These are phyloP conservation scores for Lagenidium sp. DNA, from an alignment of 352 stramenopile species.

Conservation along the genomic window DNA sequence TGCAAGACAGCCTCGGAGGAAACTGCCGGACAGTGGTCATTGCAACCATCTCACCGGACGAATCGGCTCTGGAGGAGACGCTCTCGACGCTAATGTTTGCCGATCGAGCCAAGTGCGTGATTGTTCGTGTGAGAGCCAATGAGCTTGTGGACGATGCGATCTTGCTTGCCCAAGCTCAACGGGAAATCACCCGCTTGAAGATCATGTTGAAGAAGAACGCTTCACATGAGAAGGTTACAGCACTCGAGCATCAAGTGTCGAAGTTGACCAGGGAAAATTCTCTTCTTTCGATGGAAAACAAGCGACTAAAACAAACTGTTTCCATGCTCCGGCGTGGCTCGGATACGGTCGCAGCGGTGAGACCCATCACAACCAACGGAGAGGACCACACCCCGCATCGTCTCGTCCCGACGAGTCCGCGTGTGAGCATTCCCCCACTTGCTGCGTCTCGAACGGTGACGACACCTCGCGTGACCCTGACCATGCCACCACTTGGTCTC, in stretches of 20 bases:
- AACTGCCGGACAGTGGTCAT: constrained; percentile 89
- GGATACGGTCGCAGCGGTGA: constrained; percentile 2
- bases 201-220: constrained; percentile 42
- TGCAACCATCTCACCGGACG: constrained; percentile 80
- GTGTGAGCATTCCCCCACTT: not conserved
- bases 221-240: constrained; percentile 19
- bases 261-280: constrained; percentile 21
- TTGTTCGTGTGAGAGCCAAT: constrained; percentile 67
- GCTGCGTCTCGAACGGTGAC: no score
- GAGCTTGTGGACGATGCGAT: constrained; percentile 78
- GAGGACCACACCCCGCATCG: no score
- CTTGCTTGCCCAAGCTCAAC: constrained; percentile 56
- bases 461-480: no score
- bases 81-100: constrained; percentile 89
- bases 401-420: no score
- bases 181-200: constrained; percentile 58
- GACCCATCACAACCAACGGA: no score
- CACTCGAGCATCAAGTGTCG: constrained; percentile 33
- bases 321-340: constrained; percentile 2
- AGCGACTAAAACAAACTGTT: constrained; percentile 27
- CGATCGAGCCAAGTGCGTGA: constrained; percentile 72
- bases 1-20: constrained; percentile 73
- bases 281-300: constrained; percentile 34
- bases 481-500: not conserved
- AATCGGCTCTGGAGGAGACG: constrained; percentile 76